A percentile compares a stretch with the other conserved stretches of the same genome.
These are phyloP conservation scores for Termitomyces bulborhizus DNA, from an alignment of 768 basidiomycete genomes.

Conservation along the genomic window DNA sequence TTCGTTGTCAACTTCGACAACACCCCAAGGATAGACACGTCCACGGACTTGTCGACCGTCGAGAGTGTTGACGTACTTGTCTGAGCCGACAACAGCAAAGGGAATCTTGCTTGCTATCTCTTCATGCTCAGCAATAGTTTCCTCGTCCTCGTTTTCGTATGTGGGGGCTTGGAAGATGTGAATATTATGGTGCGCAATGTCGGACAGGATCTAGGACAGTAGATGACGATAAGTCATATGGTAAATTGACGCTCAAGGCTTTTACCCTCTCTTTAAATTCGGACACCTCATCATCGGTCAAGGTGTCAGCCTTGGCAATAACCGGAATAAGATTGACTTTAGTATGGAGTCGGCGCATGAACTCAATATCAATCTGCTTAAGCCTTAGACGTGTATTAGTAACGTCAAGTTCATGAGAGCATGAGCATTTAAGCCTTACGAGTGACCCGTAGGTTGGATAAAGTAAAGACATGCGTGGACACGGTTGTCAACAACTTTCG, in stretches of 20 bases:
- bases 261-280: conserved; percentile 88
- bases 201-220: conserved; percentile 69
- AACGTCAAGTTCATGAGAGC: not conserved
- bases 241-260: conserved; percentile 15
- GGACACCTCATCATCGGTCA: conserved; percentile 93
- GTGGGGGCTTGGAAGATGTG: conserved; percentile 97
- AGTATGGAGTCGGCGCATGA: conserved; percentile 95
- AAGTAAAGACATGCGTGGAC: conserved; percentile 99
- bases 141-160: conserved; percentile 98
- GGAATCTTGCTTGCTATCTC: conserved; percentile 98
- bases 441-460: conserved; percentile 97
- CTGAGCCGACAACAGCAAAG: conserved; percentile 96
- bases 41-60: conserved; percentile 94
- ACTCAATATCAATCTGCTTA: conserved; percentile 98
- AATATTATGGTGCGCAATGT: conserved; percentile 93
- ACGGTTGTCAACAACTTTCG: conserved; percentile 92
- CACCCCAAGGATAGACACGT: conserved; percentile 96
- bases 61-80: conserved; percentile 70
- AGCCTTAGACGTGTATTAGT: conserved; percentile 43
- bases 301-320: conserved; percentile 96
- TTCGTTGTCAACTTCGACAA: conserved; percentile 99
- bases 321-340: conserved; percentile 98
- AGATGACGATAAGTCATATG: not conserved
- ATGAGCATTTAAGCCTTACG: conserved; percentile 52
- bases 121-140: conserved; percentile 94